A percentile compares a stretch with the other conserved stretches of the same genome.
These are phyloP conservation scores for Flaveria brownii DNA, from an alignment of 129 eudicot genomes.

Conservation along the genomic window DNA sequence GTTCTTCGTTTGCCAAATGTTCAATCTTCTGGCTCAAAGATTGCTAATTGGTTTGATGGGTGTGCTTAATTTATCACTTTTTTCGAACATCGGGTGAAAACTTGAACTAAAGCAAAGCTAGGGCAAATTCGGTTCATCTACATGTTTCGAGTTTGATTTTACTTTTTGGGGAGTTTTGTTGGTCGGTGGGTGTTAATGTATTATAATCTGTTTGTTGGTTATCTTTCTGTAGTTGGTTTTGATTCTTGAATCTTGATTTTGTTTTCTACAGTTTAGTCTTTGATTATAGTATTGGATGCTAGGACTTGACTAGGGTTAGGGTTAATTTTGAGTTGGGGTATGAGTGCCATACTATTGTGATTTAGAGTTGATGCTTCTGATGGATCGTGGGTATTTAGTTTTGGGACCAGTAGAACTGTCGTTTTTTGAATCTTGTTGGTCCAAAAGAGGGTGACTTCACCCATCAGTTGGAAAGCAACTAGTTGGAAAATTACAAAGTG, in stretches of 20 bases:
- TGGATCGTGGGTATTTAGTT: slow-evolving; percentile 6
- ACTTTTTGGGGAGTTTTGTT: slow-evolving; percentile 12
- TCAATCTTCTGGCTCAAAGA: background rate
- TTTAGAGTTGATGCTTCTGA: background rate
- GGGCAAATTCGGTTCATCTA: slow-evolving; percentile 3
- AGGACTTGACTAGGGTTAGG: slow-evolving; percentile 10
- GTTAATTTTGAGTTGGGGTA: background rate
- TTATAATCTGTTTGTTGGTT: background rate
- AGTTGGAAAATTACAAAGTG: background rate
- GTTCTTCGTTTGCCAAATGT: background rate
- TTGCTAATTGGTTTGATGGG: background rate
- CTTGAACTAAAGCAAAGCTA: slow-evolving; percentile 22
- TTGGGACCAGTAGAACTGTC: slow-evolving; percentile 1
- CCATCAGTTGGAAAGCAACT: background rate
- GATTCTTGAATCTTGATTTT: slow-evolving; percentile 8
- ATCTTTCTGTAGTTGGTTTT: background rate
- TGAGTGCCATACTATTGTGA: background rate
- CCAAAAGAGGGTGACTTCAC: background rate
- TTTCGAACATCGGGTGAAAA: background rate
- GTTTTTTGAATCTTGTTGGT: background rate
- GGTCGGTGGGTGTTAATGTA: background rate
- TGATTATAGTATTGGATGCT: background rate
- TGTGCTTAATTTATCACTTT: background rate
- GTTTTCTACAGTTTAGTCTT: background rate
- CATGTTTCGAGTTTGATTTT: slow-evolving; percentile 10